A percentile compares a stretch with the other conserved stretches of the same genome.
Evolutionary conservation across 352 stramenopile genomes (phyloP).

Genomic region (Phytophthora syringae): DNA sequence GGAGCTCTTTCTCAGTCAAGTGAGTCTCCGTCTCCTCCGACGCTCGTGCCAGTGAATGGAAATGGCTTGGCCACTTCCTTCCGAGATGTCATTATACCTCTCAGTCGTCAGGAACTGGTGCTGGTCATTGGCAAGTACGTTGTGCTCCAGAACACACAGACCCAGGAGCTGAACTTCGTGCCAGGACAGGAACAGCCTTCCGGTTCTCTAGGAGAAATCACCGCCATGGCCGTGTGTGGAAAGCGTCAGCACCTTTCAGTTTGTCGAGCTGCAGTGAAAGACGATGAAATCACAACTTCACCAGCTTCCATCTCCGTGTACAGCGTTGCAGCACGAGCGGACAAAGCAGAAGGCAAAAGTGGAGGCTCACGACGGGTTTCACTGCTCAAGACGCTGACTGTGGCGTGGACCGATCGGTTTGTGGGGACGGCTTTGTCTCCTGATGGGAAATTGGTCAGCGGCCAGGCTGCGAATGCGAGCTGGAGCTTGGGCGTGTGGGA

Average conservation of each 20-base stretch:
- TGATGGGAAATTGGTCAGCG: constrained; percentile 74
- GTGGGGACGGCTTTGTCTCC: constrained; percentile 60
- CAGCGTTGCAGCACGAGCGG: constrained; percentile 17
- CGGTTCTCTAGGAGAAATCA: constrained; percentile 62
- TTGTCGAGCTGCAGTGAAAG: constrained; percentile 53
- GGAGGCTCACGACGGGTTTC: constrained; percentile 16
- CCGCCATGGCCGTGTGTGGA: constrained; percentile 66
- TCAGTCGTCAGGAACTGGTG: constrained; percentile 69
- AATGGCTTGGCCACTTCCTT: constrained; percentile 58
- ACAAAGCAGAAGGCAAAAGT: constrained; percentile 14
- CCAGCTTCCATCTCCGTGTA: constrained; percentile 51
- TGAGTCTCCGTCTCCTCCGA: constrained; percentile 10
- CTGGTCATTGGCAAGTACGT: constrained; percentile 70
- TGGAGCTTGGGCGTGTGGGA: constrained; percentile 82
- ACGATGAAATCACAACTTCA: constrained; percentile 4
- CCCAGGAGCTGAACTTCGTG: constrained; percentile 65
- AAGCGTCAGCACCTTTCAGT: constrained; percentile 63
- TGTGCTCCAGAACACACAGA: constrained; percentile 71
- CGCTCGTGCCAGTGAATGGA: constrained; percentile 51
- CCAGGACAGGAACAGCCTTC: constrained; percentile 24
- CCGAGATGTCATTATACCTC: constrained; percentile 60
- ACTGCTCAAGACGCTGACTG: constrained; percentile 56
- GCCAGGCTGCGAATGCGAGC: constrained; percentile 53
- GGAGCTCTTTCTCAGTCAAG: background rate
- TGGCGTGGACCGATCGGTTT: constrained; percentile 60